Percentiles rank a stretch among this genome's conserved stretches.
Evolutionary conservation across 75 land plant species (phyloP).

Genomic region (Picea glauca): DNA sequence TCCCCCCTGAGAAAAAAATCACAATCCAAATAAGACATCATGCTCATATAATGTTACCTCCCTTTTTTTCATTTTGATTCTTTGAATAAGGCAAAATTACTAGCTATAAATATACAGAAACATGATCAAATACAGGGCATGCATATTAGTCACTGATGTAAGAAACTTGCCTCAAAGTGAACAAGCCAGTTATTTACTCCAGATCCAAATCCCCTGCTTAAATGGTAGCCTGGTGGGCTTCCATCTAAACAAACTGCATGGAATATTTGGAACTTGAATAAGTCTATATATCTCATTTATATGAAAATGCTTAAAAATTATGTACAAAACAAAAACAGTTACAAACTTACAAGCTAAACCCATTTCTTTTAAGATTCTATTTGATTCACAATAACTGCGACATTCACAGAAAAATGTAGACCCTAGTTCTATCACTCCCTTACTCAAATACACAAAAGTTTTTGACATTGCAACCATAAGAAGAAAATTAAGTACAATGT

Average conservation of each 20-base stretch:
- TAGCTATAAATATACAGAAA: neutral
- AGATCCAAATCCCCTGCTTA: constrained; percentile 60
- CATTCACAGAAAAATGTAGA: neutral
- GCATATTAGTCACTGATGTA: neutral
- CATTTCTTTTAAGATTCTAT: neutral
- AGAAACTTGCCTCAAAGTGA: constrained; percentile 59
- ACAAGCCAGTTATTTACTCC: constrained; percentile 81
- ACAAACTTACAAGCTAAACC: neutral
- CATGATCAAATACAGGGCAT: neutral
- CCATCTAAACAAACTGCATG: constrained; percentile 95
- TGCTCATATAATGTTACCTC: neutral
- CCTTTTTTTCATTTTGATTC: neutral
- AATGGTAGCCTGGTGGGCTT: constrained; percentile 85
- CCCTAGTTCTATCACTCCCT: neutral
- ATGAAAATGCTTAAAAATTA: neutral
- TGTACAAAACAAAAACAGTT: neutral
- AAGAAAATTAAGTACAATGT: neutral
- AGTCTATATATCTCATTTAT: no score
- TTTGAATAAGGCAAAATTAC: neutral
- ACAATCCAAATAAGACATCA: neutral
- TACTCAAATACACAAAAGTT: neutral
- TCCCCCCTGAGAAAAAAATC: constrained; percentile 60
- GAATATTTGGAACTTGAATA: neutral
- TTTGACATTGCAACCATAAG: neutral
- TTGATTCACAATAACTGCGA: neutral